A percentile compares a stretch with the other conserved stretches of the same genome.
Evolutionary conservation across 1,139 yeast species (phyloP).

Genomic region (Candida sp.): DNA sequence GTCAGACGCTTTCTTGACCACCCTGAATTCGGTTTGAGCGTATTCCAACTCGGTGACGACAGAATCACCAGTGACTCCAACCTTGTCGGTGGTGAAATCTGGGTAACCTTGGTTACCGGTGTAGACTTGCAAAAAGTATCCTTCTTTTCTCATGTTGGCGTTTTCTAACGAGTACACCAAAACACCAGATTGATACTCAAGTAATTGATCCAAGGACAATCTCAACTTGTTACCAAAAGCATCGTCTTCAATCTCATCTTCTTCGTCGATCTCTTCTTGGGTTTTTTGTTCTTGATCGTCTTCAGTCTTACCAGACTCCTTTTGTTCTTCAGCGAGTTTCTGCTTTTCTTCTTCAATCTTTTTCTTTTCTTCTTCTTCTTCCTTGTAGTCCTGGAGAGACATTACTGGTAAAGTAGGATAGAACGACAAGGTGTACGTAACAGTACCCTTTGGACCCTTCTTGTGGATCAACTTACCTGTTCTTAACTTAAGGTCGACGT

Average conservation of each 20-base stretch:
- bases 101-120: slow-evolving; percentile 77
- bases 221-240: slow-evolving; percentile 51
- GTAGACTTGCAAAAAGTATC: slow-evolving; percentile 69
- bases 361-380: slow-evolving; percentile 46
- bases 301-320: no score
- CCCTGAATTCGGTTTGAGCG: slow-evolving; percentile 67
- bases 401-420: slow-evolving; percentile 81
- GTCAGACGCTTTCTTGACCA: slow-evolving; percentile 55
- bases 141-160: slow-evolving; percentile 56
- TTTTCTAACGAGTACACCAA: slow-evolving; percentile 68
- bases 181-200: slow-evolving; percentile 74
- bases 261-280: slow-evolving; percentile 36
- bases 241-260: slow-evolving; percentile 37
- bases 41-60: slow-evolving; percentile 76
- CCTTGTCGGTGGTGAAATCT: slow-evolving; percentile 57
- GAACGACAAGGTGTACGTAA: slow-evolving; percentile 76
- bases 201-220: slow-evolving; percentile 65
- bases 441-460: slow-evolving; percentile 82
- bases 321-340: slow-evolving; percentile 17
- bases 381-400: slow-evolving; percentile 73
- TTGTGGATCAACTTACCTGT: slow-evolving; percentile 66
- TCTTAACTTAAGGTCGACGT: slow-evolving; percentile 59
- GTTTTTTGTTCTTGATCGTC: slow-evolving; percentile 16
- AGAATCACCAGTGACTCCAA: slow-evolving; percentile 66
- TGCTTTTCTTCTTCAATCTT: slow-evolving; percentile 26